A percentile compares a stretch with the other conserved stretches of the same genome.
These are phyloP conservation scores for Phoma herbarum DNA, from an alignment of 2,329 filamentous ascomycete genomes.

Conservation along the genomic window DNA sequence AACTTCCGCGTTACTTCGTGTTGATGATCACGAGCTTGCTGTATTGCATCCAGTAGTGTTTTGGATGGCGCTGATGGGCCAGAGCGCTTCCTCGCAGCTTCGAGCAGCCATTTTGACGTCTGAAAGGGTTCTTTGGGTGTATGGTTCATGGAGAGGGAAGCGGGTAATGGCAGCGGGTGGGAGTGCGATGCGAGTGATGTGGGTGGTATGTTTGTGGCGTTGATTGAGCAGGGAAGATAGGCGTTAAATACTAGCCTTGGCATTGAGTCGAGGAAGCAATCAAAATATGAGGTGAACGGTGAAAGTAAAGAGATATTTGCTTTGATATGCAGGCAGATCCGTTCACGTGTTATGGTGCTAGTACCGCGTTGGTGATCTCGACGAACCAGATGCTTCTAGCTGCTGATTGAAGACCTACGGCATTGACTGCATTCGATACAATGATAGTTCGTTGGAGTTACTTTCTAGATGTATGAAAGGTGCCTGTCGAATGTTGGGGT, in stretches of 20 bases:
- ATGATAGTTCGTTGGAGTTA: background rate
- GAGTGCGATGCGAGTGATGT: background rate
- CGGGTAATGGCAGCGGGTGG: background rate
- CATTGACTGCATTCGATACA: background rate
- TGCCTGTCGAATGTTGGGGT: background rate
- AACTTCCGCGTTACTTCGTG: background rate
- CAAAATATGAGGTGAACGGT: background rate
- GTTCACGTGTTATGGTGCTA: background rate
- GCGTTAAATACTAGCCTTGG: background rate
- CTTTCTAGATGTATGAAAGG: background rate
- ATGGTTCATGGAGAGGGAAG: background rate
- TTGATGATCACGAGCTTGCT: background rate
- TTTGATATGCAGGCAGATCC: background rate
- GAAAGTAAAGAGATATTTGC: background rate
- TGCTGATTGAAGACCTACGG: background rate
- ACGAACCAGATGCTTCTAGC: background rate
- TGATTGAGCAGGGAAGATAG: background rate
- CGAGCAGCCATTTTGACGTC: slow-evolving; percentile 9
- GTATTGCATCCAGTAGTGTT: background rate
- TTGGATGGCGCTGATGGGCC: background rate
- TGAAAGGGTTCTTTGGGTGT: background rate
- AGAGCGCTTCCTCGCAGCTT: slow-evolving; percentile 7
- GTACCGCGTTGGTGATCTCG: background rate
- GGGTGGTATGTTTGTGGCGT: background rate
- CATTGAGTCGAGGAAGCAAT: background rate